A percentile compares a stretch with the other conserved stretches of the same genome.
Evolutionary conservation across 257 asterid species (phyloP).

Genomic region (Leonotis leonurus): DNA sequence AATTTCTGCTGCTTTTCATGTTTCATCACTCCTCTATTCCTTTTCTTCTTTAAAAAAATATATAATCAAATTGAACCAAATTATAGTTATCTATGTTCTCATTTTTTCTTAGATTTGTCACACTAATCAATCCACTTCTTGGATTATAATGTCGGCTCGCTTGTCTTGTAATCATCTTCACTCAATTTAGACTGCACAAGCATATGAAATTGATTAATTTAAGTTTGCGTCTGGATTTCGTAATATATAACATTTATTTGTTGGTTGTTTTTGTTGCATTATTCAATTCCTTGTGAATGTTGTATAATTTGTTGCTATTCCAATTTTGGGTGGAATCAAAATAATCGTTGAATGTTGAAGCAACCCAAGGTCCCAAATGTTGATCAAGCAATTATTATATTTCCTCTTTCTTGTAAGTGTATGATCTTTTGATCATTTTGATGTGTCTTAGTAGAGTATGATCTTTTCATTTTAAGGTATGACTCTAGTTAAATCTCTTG

Average conservation of each 20-base stretch:
- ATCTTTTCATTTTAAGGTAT: too few species aligned
- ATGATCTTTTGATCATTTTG: too few species aligned
- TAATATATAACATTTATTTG: not conserved
- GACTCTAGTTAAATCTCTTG: too few species aligned
- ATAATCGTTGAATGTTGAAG: not conserved
- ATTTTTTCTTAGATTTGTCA: not conserved
- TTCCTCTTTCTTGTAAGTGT: too few species aligned
- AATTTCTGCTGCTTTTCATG: not conserved
- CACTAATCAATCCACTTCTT: not conserved
- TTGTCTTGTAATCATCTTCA: not conserved
- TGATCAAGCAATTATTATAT: not conserved
- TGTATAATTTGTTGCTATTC: not conserved
- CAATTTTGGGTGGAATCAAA: not conserved
- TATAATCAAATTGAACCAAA: not conserved
- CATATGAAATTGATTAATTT: not conserved
- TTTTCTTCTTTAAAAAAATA: too few species aligned
- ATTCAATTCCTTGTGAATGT: not conserved
- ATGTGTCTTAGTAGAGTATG: too few species aligned
- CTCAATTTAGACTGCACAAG: not conserved
- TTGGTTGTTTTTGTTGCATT: not conserved
- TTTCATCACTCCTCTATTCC: not conserved
- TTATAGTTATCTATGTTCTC: not conserved
- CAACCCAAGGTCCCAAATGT: too few species aligned
- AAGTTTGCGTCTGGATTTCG: not conserved
- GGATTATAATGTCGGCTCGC: not conserved